These are phyloP conservation scores for Ampelomyces quisqualis DNA, from an alignment of 2,329 filamentous ascomycete genomes.

Conservation along the genomic window DNA sequence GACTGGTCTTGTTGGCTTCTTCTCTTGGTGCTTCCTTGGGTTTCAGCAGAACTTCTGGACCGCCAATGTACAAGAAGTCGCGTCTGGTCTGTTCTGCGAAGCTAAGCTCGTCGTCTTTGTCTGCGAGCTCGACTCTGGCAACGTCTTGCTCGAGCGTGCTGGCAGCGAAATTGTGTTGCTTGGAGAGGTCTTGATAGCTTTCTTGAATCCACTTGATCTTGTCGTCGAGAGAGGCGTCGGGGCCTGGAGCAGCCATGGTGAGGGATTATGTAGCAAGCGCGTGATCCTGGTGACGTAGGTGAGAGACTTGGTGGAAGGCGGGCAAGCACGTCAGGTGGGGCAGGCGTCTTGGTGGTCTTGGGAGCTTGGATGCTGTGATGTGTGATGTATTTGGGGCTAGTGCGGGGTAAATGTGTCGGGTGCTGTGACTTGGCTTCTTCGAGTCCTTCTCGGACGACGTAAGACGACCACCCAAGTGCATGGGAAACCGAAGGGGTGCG, in stretches of 20 bases:
- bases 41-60: conserved; percentile 5
- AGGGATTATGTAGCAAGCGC: conserved; percentile 21
- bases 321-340: no score
- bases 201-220: conserved; percentile 10
- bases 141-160: conserved; percentile 9
- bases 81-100: conserved; percentile 10
- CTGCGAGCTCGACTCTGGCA: conserved; percentile 9
- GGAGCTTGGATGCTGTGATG: conserved; percentile 2
- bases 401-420: conserved; percentile 4
- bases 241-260: conserved; percentile 8
- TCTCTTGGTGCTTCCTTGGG: conserved; percentile 6
- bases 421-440: no score
- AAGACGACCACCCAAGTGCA: no score
- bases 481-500: no score
- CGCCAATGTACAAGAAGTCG: conserved; percentile 13
- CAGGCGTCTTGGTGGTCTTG: background rate
- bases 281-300: conserved; percentile 31
- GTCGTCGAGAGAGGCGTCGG: conserved; percentile 4
- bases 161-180: background rate
- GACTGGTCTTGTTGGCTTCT: conserved; percentile 11
- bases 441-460: no score
- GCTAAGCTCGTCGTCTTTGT: background rate
- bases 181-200: background rate
- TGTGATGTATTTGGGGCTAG: conserved; percentile 7
- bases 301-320: background rate